Base-by-base conservation (phyloP, 192 early-diverging fungal genomes). In the Backusella liffmaniae region DNA sequence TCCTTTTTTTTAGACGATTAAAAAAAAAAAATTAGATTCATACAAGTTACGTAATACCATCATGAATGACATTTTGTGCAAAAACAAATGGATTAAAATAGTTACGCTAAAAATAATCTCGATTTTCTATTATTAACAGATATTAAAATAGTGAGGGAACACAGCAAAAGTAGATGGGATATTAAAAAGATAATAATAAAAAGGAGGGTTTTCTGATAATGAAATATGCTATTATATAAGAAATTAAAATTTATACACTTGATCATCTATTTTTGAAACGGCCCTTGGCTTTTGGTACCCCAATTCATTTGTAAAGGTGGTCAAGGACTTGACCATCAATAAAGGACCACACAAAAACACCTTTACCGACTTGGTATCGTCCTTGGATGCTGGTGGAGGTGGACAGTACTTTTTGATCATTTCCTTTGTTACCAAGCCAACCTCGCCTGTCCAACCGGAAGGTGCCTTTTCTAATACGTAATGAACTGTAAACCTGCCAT, bases 401-500 rank as follows among this genome's bases (percentile, higher is more conserved):
- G 96, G 95, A 74, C 88, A 86, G 79, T 88, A 77, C 77, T 93
- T 73, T 37, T 86, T 77, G 73, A 98, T 91, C 80, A 97, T 92
- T 12, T 96, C 94, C 72, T 91, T 89, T 68, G 90, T 93, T 3
- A 98, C 92, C 80, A 96, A 96, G 4, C 97, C 97, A 4, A 89
- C 85, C 34, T 91, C 91, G 67, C 95, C 95, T 35, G 83, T 90
- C 97, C 97, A 98, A n/a, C 77, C 87, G 16, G 77, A 84, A 1
- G 93, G 92, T 62, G 96, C 84, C 67, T 87, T 90, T 82, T 97
- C 95, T 36, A 99, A 86, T 18, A 93, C 90, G 79, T 98, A 96
- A 79, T 91, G 75, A 13, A 98, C 89, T 10, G 88, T 82, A 77
- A 99, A 91, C 71, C 90, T 88, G 30, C 92, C 90, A 76, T 95